These are phyloP conservation scores for Wickerhamomyces sp. DNA, from an alignment of 1,139 yeast species.

Conservation along the genomic window DNA sequence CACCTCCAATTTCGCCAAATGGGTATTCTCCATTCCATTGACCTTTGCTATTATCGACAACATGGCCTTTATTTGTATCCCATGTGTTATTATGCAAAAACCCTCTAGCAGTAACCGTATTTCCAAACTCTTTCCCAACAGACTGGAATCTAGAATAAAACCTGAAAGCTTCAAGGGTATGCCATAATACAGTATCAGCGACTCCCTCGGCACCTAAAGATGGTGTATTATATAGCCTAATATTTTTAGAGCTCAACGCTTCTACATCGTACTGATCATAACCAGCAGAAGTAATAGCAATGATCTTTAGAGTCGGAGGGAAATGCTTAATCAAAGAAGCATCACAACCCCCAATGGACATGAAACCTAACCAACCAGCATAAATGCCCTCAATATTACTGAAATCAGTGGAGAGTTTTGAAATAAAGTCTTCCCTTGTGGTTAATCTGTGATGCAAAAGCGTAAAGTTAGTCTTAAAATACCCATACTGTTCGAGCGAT, in stretches of 20 bases:
- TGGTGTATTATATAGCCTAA: constrained; percentile 59
- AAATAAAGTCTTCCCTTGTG: constrained; percentile 36
- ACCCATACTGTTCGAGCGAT: constrained; percentile 24
- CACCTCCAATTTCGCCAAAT: constrained; percentile 46
- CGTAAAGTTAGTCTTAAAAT: constrained; percentile 38
- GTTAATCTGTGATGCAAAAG: constrained; percentile 38
- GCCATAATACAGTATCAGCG: constrained; percentile 75
- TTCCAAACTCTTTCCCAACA: constrained; percentile 31
- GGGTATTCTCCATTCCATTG: constrained; percentile 25
- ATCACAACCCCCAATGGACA: constrained; percentile 47
- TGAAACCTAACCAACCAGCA: constrained; percentile 58
- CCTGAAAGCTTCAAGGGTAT: constrained; percentile 62
- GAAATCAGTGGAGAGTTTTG: constrained; percentile 32
- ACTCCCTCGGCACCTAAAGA: constrained; percentile 63
- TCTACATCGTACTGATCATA: constrained; percentile 50
- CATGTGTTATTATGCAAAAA: constrained; percentile 32
- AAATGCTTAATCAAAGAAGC: constrained; percentile 32
- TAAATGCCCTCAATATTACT: constrained; percentile 48
- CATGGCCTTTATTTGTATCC: constrained; percentile 33
- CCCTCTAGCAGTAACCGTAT: constrained; percentile 35
- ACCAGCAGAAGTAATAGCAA: constrained; percentile 64
- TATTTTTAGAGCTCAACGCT: constrained; percentile 33
- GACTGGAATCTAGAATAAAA: constrained; percentile 46
- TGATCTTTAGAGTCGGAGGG: constrained; percentile 47
- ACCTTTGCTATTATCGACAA: constrained; percentile 22